phyloP scores from a whole-genome alignment of 345 rosid genomes.

The Melastoma malabathricum region DNA sequence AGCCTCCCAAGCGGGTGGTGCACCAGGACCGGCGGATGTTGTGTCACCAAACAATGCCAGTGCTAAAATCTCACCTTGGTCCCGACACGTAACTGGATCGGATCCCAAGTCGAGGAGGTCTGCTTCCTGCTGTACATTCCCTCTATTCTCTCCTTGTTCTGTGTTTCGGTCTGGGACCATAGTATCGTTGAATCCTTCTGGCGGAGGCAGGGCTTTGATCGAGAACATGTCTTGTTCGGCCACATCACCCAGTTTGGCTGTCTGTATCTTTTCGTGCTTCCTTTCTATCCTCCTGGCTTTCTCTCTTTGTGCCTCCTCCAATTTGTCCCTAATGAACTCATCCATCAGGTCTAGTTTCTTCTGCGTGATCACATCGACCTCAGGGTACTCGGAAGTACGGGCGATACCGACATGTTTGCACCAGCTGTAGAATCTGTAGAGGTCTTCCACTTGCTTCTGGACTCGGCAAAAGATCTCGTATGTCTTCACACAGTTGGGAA shows the following conservation, averaged over 20 bases:
- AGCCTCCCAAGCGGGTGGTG: constrained; percentile 48
- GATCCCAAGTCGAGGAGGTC: constrained; percentile 52
- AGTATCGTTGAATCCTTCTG: constrained; percentile 22
- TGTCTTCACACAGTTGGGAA: constrained; percentile 46
- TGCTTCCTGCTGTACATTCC: constrained; percentile 20
- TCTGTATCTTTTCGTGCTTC: constrained; percentile 13
- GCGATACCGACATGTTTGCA: constrained; percentile 55
- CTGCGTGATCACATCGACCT: constrained; percentile 56
- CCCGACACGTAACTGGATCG: constrained; percentile 17
- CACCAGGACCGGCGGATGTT: constrained; percentile 7
- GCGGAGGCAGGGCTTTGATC: constrained; percentile 50
- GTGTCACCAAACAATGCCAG: constrained; percentile 57
- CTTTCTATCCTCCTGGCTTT: constrained; percentile 5
- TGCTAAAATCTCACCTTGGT: constrained; percentile 37
- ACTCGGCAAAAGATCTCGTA: constrained; percentile 50
- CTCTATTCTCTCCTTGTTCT: constrained; percentile 9
- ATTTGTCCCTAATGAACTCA: constrained; percentile 62
- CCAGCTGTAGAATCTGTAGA: constrained; percentile 57
- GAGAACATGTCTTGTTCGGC: constrained; percentile 28
- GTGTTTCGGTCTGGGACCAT: constrained; percentile 1
- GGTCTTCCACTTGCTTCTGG: constrained; percentile 60
- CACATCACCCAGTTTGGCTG: constrained; percentile 7
- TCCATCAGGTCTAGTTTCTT: constrained; percentile 80
- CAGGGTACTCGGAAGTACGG: constrained; percentile 67
- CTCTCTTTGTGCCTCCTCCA: constrained; percentile 23